Base-by-base conservation (phyloP, 176 grass and related monocot genomes). In the Echinochloa phyllopogon region DNA sequence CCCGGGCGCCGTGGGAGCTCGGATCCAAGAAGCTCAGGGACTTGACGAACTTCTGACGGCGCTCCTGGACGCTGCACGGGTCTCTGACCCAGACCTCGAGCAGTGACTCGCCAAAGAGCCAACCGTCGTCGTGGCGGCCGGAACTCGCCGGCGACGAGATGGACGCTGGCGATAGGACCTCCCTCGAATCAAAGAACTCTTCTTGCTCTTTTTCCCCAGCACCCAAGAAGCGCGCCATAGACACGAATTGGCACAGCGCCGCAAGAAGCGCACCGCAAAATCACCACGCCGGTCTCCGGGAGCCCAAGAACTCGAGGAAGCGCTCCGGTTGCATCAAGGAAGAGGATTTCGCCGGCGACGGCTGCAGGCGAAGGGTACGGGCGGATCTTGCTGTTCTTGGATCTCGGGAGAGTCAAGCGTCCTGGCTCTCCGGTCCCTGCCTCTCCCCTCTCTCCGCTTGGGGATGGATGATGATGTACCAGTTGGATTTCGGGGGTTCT, bases 151-250 rank as follows among this genome's bases (percentile, higher is more conserved):
- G 87, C 16, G 86, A 88, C 37, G 87, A 90, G 41, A 77, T 63
- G 49, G 85, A 90, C 61, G 81, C 51, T 51, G 92, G 79, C n/a
- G 89, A 93, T 8, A 98, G 33, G 41, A 86, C 87, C 87, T 96
- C 96, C 74, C 69, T 92, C 2, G 96, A 83, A 65, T 99, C 96
- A 37, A 96, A 95, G 89, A 99, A 96, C 80, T 89, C 85, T 4
- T 94, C 94, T 38, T 88, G 64, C 36, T 66, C 51, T 33, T n/a
- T n/a, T n/a, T 87, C 88, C 52, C 49, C 82, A 16, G 11, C 80
- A 4, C 36, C 29, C 41, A 63, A 69, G 23, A 89, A 79, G 66
- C n/a, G 23, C 48, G 79, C 83, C 83, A 92, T 95, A 81, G 78
- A 57, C 82, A 17, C 6, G 57, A 3, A 12, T 45, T 24, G 67